Percentiles rank a stretch among this genome's conserved stretches.
Evolutionary conservation across 78 protist species (phyloP).

Genomic region (Cavenderia fasciculata): DNA sequence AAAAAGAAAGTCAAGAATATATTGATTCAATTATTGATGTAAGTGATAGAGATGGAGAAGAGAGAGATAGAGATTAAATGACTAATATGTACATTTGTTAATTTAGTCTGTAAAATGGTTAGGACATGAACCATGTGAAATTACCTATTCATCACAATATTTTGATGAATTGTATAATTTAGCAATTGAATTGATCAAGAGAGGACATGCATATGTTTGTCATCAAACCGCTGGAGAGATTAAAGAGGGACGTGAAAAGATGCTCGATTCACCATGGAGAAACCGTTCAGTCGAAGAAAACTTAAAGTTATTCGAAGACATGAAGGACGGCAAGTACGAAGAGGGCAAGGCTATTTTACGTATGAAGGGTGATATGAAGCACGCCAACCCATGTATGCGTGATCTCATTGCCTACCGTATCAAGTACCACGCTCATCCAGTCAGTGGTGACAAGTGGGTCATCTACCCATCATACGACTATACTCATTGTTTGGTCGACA

Average conservation of each 20-base stretch:
- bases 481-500: constrained; percentile 98
- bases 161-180: constrained; percentile 94
- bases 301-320: constrained; percentile 90
- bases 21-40: constrained; percentile 90
- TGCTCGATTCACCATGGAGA: constrained; percentile 91
- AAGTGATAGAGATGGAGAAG: background rate
- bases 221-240: constrained; percentile 90
- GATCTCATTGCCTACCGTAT: constrained; percentile 96
- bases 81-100: background rate
- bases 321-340: constrained; percentile 92
- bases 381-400: constrained; percentile 92
- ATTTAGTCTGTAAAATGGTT: constrained; percentile 91
- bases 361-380: constrained; percentile 93
- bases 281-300: constrained; percentile 95
- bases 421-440: constrained; percentile 88
- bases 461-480: constrained; percentile 99
- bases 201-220: constrained; percentile 96
- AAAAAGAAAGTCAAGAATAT: constrained; percentile 93
- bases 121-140: constrained; percentile 91
- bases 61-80: background rate
- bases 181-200: constrained; percentile 94
- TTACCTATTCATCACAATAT: constrained; percentile 95
- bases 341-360: constrained; percentile 96
- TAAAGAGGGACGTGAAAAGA: constrained; percentile 46
- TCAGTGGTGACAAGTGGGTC: constrained; percentile 96